A percentile compares a stretch with the other conserved stretches of the same genome.
phyloP scores from a whole-genome alignment of 2,329 filamentous ascomycete genomes.

The Tolypocladium tundrense region DNA sequence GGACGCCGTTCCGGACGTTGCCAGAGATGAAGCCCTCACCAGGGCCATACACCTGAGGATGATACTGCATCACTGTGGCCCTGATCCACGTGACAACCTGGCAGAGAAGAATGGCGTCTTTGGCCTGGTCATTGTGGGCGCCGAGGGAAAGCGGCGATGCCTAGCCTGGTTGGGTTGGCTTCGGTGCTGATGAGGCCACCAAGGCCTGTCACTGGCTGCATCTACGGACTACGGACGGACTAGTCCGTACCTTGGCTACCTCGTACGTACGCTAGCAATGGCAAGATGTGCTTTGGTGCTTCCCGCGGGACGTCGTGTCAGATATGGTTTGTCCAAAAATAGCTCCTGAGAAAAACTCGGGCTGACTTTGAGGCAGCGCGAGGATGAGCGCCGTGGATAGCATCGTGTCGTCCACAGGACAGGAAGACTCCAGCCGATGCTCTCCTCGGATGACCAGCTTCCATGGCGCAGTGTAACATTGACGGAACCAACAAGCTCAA shows the following conservation, averaged over 20 bases:
- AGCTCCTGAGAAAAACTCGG: background rate
- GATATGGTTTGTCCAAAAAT: background rate
- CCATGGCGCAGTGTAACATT: background rate
- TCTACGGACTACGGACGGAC: background rate
- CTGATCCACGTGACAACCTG: background rate
- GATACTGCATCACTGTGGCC: background rate
- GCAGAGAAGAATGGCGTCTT: background rate
- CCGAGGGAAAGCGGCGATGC: background rate
- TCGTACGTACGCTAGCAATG: background rate
- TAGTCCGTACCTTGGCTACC: background rate
- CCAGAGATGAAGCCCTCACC: background rate
- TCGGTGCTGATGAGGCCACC: background rate
- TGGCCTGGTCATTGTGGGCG: background rate
- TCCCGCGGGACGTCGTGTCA: background rate
- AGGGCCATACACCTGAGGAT: background rate
- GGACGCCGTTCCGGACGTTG: background rate
- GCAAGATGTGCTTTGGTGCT: background rate
- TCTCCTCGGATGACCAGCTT: background rate
- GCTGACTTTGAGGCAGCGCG: background rate
- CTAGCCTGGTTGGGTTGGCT: background rate
- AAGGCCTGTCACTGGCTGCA: background rate
- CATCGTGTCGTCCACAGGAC: background rate
- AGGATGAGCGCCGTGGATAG: background rate
- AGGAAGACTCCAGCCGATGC: background rate
- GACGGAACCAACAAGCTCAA: background rate